These are phyloP conservation scores for Aegilops umbellulata DNA, from an alignment of 176 grass and related monocot species.

Conservation along the genomic window DNA sequence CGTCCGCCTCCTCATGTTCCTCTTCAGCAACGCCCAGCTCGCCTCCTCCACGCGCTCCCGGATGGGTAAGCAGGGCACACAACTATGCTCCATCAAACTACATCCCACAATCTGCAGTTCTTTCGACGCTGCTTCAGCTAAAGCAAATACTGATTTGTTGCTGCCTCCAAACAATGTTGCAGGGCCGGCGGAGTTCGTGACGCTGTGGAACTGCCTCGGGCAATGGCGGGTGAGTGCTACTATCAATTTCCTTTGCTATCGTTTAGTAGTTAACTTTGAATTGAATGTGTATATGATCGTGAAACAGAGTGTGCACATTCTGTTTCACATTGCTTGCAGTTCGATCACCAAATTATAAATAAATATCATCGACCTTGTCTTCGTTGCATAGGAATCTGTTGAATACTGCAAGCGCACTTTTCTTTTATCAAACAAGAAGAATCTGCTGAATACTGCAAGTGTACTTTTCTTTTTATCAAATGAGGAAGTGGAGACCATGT, in stretches of 20 bases:
- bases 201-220: slow-evolving; percentile 77
- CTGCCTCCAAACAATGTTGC: neutral
- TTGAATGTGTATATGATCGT: neutral
- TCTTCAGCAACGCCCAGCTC: slow-evolving; percentile 49
- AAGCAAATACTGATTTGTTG: neutral
- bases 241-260: neutral
- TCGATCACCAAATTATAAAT: neutral
- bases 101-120: neutral
- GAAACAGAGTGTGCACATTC: neutral
- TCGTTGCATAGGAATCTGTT: neutral
- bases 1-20: slow-evolving; percentile 67
- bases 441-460: neutral
- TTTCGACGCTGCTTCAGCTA: neutral
- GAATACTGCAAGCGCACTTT: neutral
- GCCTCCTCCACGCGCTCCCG: slow-evolving; percentile 24
- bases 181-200: slow-evolving; percentile 77
- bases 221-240: slow-evolving; percentile 78
- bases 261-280: neutral
- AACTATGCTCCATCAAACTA: neutral
- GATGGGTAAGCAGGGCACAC: slow-evolving; percentile 39
- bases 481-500: neutral
- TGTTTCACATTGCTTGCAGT: neutral
- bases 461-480: neutral
- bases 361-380: neutral
- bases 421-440: neutral